A percentile compares a stretch with the other conserved stretches of the same genome.
Evolutionary conservation across 192 early-diverging fungal genomes (phyloP).

Genomic region (Coemansia sp.): DNA sequence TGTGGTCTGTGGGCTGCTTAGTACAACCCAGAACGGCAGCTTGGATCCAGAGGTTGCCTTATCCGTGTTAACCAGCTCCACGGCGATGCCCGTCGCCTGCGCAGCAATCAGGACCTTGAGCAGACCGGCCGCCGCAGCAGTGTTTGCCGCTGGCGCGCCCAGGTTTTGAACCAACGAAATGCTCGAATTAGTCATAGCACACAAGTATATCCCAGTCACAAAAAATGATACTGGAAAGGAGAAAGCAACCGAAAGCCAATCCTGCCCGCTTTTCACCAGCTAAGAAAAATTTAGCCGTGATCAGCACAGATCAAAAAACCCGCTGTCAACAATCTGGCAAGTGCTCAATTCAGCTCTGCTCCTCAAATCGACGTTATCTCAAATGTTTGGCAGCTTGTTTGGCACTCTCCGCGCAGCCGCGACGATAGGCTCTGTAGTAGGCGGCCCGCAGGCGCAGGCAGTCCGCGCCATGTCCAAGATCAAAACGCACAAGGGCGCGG

Average conservation of each 20-base stretch:
- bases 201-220: neutral
- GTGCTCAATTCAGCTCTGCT: neutral
- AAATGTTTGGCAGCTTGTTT: conserved; percentile 35
- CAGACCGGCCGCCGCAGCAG: conserved; percentile 43
- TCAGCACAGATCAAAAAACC: too few species aligned
- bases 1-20: conserved; percentile 15
- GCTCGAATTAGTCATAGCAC: neutral
- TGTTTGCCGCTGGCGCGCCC: conserved; percentile 35
- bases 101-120: conserved; percentile 47
- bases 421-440: conserved; percentile 4
- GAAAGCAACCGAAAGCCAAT: too few species aligned
- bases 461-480: conserved; percentile 47
- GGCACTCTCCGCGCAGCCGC: conserved; percentile 10
- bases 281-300: neutral
- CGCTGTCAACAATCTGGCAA: too few species aligned
- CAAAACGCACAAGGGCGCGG: conserved; percentile 49
- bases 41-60: conserved; percentile 18
- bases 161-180: conserved; percentile 33
- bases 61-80: conserved; percentile 13
- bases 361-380: neutral
- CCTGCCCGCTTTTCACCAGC: too few species aligned
- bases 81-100: conserved; percentile 20
- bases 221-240: too few species aligned
- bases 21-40: conserved; percentile 28
- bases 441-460: conserved; percentile 43